Evolutionary conservation across 1,139 yeast genomes (phyloP).

Genomic region (Debaryomycetaceae sp.): DNA sequence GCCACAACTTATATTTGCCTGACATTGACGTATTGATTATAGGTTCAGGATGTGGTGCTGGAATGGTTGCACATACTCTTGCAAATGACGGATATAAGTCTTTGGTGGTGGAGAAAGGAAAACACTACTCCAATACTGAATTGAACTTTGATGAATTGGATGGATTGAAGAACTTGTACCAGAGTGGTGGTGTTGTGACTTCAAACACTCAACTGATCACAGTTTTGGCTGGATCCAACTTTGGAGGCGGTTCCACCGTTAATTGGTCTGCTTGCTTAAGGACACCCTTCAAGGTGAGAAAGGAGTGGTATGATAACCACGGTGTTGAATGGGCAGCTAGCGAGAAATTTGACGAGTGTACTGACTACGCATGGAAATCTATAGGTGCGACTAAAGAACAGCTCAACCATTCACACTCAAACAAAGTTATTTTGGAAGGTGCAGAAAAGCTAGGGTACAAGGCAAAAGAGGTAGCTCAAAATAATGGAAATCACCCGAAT

Average conservation of each 20-base stretch:
- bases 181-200: slow-evolving; percentile 35
- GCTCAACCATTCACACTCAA: slow-evolving; percentile 48
- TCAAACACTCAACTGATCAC: slow-evolving; percentile 34
- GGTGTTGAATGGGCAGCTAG: slow-evolving; percentile 50
- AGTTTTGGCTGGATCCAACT: slow-evolving; percentile 52
- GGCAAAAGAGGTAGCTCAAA: slow-evolving; percentile 44
- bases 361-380: slow-evolving; percentile 46
- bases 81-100: slow-evolving; percentile 43
- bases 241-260: slow-evolving; percentile 62
- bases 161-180: slow-evolving; percentile 39
- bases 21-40: slow-evolving; percentile 45
- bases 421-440: slow-evolving; percentile 46
- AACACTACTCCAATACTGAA: slow-evolving; percentile 38
- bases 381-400: slow-evolving; percentile 49
- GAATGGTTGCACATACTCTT: slow-evolving; percentile 53
- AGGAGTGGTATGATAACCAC: slow-evolving; percentile 51
- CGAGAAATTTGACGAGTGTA: slow-evolving; percentile 43
- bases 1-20: slow-evolving; percentile 33
- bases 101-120: slow-evolving; percentile 54
- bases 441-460: slow-evolving; percentile 45
- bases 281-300: slow-evolving; percentile 53
- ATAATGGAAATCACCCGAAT: slow-evolving; percentile 43
- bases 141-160: slow-evolving; percentile 35
- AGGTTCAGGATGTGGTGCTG: slow-evolving; percentile 61
- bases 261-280: slow-evolving; percentile 61